These are phyloP conservation scores for Neurospora sp. DNA, from an alignment of 495 filamentous ascomycete species.

Conservation along the genomic window DNA sequence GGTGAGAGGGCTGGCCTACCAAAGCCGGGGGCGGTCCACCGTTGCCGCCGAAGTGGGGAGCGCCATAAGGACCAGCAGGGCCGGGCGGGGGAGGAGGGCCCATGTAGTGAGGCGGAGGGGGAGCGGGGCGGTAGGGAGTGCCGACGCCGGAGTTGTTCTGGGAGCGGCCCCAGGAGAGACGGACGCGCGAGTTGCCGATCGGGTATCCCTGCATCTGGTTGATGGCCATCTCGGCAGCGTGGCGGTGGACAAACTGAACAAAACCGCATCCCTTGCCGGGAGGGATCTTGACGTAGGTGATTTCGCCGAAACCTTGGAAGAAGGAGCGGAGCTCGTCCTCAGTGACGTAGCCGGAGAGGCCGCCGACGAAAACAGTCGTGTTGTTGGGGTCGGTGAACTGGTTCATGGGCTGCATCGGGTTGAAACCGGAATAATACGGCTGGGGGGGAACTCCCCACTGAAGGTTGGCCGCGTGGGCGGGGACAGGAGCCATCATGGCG, in stretches of 20 bases:
- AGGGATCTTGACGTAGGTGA: slow-evolving; percentile 99
- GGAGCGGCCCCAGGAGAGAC: slow-evolving; percentile 91
- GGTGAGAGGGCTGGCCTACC: neutral
- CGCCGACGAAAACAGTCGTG: slow-evolving; percentile 97
- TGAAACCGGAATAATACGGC: slow-evolving; percentile 29
- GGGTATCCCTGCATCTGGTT: slow-evolving; percentile 99
- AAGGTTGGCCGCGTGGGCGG: slow-evolving; percentile 28
- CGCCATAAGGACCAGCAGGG: slow-evolving; percentile 18
- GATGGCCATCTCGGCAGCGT: slow-evolving; percentile 99
- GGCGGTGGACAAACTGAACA: slow-evolving; percentile 97
- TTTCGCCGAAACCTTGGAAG: slow-evolving; percentile 99
- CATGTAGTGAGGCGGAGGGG: slow-evolving; percentile 73
- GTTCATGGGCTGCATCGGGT: slow-evolving; percentile 83
- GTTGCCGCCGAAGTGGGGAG: slow-evolving; percentile 16
- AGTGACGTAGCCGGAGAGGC: slow-evolving; percentile 94
- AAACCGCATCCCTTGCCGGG: slow-evolving; percentile 99
- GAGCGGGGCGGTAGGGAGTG: slow-evolving; percentile 92
- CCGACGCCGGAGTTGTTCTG: slow-evolving; percentile 99
- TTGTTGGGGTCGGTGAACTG: slow-evolving; percentile 99
- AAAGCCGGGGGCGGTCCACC: neutral
- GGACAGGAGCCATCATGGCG: slow-evolving; percentile 29
- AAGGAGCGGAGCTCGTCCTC: slow-evolving; percentile 99
- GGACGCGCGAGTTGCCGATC: slow-evolving; percentile 96
- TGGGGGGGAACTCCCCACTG: slow-evolving; percentile 25
- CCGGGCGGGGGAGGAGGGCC: slow-evolving; percentile 17